Conservation (phyloP, 768 basidiomycete species). For the Agaricus blazei region DNA sequence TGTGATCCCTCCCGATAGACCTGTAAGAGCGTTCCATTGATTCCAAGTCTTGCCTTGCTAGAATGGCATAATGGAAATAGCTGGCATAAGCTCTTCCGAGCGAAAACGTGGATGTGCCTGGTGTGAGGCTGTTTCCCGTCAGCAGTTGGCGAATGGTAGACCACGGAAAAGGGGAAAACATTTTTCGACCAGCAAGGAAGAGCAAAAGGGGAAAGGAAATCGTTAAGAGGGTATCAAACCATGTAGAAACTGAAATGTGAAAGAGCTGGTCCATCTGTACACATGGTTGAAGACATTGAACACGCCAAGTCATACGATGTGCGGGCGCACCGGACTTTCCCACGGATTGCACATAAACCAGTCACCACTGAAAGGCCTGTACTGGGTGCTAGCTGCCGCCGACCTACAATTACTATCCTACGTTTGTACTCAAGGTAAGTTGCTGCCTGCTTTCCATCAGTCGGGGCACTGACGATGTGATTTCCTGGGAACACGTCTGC, state of each 20-base stretch:
- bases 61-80: constrained; percentile 36
- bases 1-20: constrained; percentile 39
- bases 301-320: too few relatives aligned
- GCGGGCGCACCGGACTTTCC: too few relatives aligned
- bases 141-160: constrained; percentile 23
- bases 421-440: too few relatives aligned
- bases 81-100: constrained; percentile 36
- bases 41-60: constrained; percentile 36
- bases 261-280: background rate
- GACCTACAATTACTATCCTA: too few relatives aligned
- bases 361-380: too few relatives aligned
- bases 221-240: constrained; percentile 33
- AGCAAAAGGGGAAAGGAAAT: constrained; percentile 33
- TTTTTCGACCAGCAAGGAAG: constrained; percentile 25
- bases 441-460: too few relatives aligned
- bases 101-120: constrained; percentile 28
- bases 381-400: too few relatives aligned
- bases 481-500: too few relatives aligned
- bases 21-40: constrained; percentile 39
- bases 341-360: too few relatives aligned
- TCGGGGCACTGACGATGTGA: too few relatives aligned
- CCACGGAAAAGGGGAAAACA: constrained; percentile 20
- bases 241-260: background rate
- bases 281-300: background rate
- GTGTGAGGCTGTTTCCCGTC: constrained; percentile 18